A percentile compares a stretch with the other conserved stretches of the same genome.
Conservation (phyloP, 129 eudicot species). For the Smallanthus sonchifolius region DNA sequence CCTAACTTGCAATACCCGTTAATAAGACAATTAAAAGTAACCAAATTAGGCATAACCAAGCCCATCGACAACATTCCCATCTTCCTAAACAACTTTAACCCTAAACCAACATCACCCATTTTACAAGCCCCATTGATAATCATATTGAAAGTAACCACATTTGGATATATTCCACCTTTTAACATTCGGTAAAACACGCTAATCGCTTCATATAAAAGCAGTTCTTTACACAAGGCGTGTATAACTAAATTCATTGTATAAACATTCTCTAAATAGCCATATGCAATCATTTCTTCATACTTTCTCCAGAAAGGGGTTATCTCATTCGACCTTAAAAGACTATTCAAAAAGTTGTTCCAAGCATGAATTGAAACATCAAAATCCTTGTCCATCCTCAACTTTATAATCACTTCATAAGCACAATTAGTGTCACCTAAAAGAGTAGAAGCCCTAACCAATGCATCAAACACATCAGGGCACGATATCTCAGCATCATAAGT, state of each 20-base stretch:
- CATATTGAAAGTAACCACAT: constrained; percentile 60
- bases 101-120: constrained; percentile 38
- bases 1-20: constrained; percentile 66
- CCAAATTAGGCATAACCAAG: constrained; percentile 34
- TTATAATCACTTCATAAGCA: constrained; percentile 52
- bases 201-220: constrained; percentile 40
- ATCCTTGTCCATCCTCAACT: constrained; percentile 36
- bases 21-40: constrained; percentile 55
- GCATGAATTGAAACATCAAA: constrained; percentile 60
- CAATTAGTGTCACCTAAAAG: constrained; percentile 38
- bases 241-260: constrained; percentile 56
- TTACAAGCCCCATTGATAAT: constrained; percentile 57
- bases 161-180: constrained; percentile 52
- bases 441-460: constrained; percentile 63
- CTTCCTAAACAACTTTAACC: constrained; percentile 47
- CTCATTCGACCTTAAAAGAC: constrained; percentile 37
- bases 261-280: constrained; percentile 55
- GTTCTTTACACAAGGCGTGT: constrained; percentile 55
- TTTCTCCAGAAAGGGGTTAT: constrained; percentile 40
- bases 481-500: constrained; percentile 18
- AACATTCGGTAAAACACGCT: constrained; percentile 53
- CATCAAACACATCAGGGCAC: constrained; percentile 44
- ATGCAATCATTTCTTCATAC: constrained; percentile 47
- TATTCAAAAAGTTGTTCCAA: constrained; percentile 63
- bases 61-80: constrained; percentile 53